Base-by-base conservation (phyloP, 768 basidiomycete species). In the Tricholoma hemisulphureum region DNA sequence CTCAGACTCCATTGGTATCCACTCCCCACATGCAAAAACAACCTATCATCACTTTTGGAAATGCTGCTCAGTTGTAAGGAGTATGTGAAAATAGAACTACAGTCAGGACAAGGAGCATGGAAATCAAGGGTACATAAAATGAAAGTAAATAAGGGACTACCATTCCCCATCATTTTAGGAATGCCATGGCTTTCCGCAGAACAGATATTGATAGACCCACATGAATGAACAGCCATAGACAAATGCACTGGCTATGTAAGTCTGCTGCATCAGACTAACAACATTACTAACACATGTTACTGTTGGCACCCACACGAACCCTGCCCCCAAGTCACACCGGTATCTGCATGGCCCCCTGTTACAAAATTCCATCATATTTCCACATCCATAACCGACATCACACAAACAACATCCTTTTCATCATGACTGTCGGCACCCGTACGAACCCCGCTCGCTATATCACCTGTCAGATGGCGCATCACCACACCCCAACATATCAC, bases 231-330 rank as follows among this genome's bases (percentile, higher is more conserved):
- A 14, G 35, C 35, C 35, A 37, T 37, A 16, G 35, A 37, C 35
- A 16, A 37, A 37, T 16, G 14, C 35, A 16, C 35, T 37, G 13
- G 35, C 35, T 37, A 37, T 16, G 35, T 70, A 0, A 67, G 63
- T 34, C 60, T n/a, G n/a, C n/a, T n/a, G n/a, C n/a, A n/a, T n/a
- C n/a, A n/a, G n/a, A n/a, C n/a, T n/a, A n/a, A n/a, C n/a, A n/a
- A n/a, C n/a, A n/a, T n/a, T n/a, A n/a, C n/a, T n/a, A n/a, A n/a
- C n/a, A n/a, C n/a, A n/a, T n/a, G n/a, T n/a, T n/a, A n/a, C n/a
- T n/a, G n/a, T n/a, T n/a, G n/a, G n/a, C n/a, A n/a, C n/a, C n/a
- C n/a, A n/a, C n/a, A n/a, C n/a, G n/a, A n/a, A n/a, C n/a, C n/a
- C n/a, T n/a, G n/a, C n/a, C n/a, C n/a, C n/a, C n/a, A n/a, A n/a